Percentiles rank a stretch among this genome's conserved stretches.
phyloP scores from a whole-genome alignment of 2,329 filamentous ascomycete species.

The Diaporthe helianthi region DNA sequence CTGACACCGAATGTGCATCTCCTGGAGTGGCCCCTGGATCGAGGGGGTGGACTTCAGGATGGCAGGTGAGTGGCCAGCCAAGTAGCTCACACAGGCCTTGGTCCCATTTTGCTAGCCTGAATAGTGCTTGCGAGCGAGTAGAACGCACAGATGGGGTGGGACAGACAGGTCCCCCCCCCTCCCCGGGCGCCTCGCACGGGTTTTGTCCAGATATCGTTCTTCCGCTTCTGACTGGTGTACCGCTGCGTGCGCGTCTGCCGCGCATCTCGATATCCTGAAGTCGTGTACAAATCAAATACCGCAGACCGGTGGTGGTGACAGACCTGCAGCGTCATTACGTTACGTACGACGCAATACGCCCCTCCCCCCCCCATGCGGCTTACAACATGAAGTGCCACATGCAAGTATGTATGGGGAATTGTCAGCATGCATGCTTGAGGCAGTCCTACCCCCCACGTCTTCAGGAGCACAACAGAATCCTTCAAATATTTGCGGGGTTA shows the following conservation, averaged over 20 bases:
- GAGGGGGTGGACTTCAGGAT: no score
- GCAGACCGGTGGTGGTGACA: no score
- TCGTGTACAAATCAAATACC: no score
- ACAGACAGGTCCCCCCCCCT: conserved; percentile 20
- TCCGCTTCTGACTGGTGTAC: conserved; percentile 5
- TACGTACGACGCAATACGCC: neutral
- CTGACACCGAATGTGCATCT: conserved; percentile 2
- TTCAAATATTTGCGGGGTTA: neutral
- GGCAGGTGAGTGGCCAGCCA: neutral
- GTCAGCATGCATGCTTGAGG: no score
- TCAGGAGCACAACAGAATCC: neutral
- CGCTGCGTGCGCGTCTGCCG: conserved; percentile 2
- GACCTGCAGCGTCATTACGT: neutral
- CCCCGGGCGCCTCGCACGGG: conserved; percentile 7
- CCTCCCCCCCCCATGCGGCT: no score
- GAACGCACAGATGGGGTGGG: conserved; percentile 16
- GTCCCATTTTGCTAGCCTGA: conserved; percentile 17
- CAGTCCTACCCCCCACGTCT: no score
- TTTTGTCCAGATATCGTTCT: conserved; percentile 26
- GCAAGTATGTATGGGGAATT: no score
- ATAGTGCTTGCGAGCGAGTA: conserved; percentile 13
- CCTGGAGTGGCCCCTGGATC: conserved; percentile 22
- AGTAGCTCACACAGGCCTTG: neutral
- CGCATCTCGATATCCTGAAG: neutral
- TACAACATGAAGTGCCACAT: no score